Percentiles rank a stretch among this genome's conserved stretches.
phyloP scores from a whole-genome alignment of 768 basidiomycete species.

The Boletus subparvulus region DNA sequence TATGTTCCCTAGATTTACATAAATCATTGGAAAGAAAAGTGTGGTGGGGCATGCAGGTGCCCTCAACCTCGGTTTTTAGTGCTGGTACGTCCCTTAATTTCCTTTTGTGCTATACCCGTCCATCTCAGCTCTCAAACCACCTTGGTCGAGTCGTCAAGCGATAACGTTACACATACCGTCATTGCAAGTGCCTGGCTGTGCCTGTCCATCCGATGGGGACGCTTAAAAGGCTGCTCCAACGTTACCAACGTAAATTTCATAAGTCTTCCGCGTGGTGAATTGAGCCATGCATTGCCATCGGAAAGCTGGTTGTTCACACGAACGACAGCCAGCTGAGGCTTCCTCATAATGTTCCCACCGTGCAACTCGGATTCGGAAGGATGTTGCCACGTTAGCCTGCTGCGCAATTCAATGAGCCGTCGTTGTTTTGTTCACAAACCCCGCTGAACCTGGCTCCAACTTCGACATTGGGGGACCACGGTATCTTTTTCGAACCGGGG shows the following conservation, averaged over 20 bases:
- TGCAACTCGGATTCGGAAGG: constrained; percentile 4
- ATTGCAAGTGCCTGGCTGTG: background rate
- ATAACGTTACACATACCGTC: background rate
- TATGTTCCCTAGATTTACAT: no score
- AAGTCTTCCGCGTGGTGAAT: background rate
- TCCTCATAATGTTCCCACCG: constrained; percentile 4
- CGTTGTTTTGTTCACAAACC: constrained; percentile 5
- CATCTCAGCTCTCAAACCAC: background rate
- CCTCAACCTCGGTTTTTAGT: background rate
- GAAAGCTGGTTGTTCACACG: constrained; percentile 16
- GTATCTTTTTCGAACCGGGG: background rate
- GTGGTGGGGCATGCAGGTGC: no score
- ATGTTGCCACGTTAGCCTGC: constrained; percentile 12
- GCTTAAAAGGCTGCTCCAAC: constrained; percentile 18
- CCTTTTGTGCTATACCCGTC: background rate
- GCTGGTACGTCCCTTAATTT: background rate
- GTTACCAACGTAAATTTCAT: constrained; percentile 12
- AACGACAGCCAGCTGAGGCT: background rate
- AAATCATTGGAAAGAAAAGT: no score
- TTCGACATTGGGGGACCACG: constrained; percentile 6
- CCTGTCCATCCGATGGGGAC: background rate
- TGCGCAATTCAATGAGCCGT: constrained; percentile 8
- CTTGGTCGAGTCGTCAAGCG: background rate
- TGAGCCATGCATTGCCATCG: background rate
- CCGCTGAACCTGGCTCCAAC: constrained; percentile 13